Evolutionary conservation across 768 basidiomycete genomes (phyloP).

Genomic region (Galerina sulciceps): DNA sequence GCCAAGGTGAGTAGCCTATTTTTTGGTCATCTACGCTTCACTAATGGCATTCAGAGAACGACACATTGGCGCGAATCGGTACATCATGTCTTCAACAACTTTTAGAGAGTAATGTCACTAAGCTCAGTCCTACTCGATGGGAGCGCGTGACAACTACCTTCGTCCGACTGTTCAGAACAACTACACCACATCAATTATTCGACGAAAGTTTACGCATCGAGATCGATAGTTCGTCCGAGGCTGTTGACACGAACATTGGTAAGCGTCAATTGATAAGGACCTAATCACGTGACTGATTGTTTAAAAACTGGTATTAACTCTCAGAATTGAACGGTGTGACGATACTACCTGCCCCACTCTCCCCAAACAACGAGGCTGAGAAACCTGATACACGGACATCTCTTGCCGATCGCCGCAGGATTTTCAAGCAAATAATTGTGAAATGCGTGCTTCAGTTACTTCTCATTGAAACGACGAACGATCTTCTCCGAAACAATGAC

Average conservation of each 20-base stretch:
- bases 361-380: conserved; percentile 62
- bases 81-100: conserved; percentile 98
- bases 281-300: neutral
- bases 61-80: conserved; percentile 95
- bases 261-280: conserved; percentile 13
- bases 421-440: conserved; percentile 99
- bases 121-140: conserved; percentile 85
- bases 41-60: conserved; percentile 72
- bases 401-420: conserved; percentile 72
- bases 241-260: conserved; percentile 48
- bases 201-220: conserved; percentile 90
- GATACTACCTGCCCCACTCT: conserved; percentile 88
- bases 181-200: conserved; percentile 96
- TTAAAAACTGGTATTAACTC: conserved; percentile 2
- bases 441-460: conserved; percentile 98
- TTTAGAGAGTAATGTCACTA: conserved; percentile 88
- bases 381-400: conserved; percentile 55
- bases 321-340: conserved; percentile 67
- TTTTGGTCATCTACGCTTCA: neutral
- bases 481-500: conserved; percentile 88
- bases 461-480: conserved; percentile 96
- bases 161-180: conserved; percentile 95
- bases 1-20: conserved; percentile 76
- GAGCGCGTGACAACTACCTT: conserved; percentile 92
- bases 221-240: conserved; percentile 66